These are phyloP conservation scores for Adansonia digitata DNA, from an alignment of 345 rosid genomes.

Conservation along the genomic window DNA sequence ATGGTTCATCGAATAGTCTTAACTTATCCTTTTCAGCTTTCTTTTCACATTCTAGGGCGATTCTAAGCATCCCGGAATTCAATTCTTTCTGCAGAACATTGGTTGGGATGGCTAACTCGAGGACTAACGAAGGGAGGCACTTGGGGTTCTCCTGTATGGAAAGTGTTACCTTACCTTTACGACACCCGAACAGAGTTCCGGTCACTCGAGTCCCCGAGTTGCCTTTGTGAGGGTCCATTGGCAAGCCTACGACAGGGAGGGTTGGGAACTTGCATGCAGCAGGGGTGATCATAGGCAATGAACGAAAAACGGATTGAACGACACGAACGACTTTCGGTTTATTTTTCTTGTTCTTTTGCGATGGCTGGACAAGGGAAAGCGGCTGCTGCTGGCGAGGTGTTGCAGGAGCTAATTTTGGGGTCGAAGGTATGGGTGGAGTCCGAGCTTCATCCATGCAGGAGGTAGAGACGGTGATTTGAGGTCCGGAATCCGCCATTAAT, in stretches of 20 bases:
- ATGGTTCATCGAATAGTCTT: conserved; percentile 52
- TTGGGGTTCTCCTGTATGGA: conserved; percentile 61
- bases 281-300: conserved; percentile 67
- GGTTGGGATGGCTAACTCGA: conserved; percentile 44
- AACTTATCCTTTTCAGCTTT: conserved; percentile 44
- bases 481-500: conserved; percentile 54
- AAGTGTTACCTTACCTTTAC: conserved; percentile 66
- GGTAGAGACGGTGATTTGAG: conserved; percentile 24
- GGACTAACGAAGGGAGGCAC: conserved; percentile 50
- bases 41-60: conserved; percentile 75
- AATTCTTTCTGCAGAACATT: conserved; percentile 36
- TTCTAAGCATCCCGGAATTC: conserved; percentile 58
- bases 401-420: conserved; percentile 16
- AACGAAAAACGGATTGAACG: conserved; percentile 69
- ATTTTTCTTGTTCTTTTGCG: conserved; percentile 39
- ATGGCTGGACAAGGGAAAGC: conserved; percentile 64
- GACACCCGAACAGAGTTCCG: conserved; percentile 70
- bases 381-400: conserved; percentile 32
- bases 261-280: conserved; percentile 49
- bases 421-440: neutral
- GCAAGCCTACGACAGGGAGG: conserved; percentile 36
- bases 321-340: conserved; percentile 50
- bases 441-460: conserved; percentile 9
- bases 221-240: conserved; percentile 29
- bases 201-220: conserved; percentile 35